A percentile compares a stretch with the other conserved stretches of the same genome.
phyloP scores from a whole-genome alignment of 2,329 filamentous ascomycete genomes.

The Colletotrichum destructivum region DNA sequence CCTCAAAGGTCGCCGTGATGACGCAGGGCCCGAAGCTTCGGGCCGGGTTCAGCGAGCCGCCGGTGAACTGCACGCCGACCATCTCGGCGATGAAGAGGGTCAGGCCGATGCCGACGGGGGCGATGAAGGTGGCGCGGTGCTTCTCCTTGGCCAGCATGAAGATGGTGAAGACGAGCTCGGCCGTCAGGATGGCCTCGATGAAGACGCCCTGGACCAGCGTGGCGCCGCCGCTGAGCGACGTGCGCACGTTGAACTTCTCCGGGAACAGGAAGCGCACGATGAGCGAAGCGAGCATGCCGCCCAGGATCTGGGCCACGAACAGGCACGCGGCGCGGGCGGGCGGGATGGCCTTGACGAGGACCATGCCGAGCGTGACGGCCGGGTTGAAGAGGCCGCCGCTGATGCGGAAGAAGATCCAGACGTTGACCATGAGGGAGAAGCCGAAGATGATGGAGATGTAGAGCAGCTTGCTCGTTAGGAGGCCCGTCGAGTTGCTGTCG shows the following conservation, averaged over 20 bases:
- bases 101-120: constrained; percentile 63
- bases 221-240: constrained; percentile 57
- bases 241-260: constrained; percentile 59
- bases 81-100: constrained; percentile 62
- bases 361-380: constrained; percentile 65
- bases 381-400: constrained; percentile 57
- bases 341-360: constrained; percentile 64
- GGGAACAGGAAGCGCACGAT: constrained; percentile 60
- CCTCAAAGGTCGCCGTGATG: constrained; percentile 56
- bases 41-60: constrained; percentile 63
- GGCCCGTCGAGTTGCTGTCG: constrained; percentile 57
- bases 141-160: constrained; percentile 69
- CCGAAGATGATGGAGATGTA: constrained; percentile 60
- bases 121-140: constrained; percentile 63
- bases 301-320: constrained; percentile 67
- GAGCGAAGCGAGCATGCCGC: constrained; percentile 59
- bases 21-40: constrained; percentile 64
- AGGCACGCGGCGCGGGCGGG: constrained; percentile 61
- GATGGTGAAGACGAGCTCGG: constrained; percentile 64
- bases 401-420: constrained; percentile 65
- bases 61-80: constrained; percentile 63
- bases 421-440: constrained; percentile 62
- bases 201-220: constrained; percentile 62
- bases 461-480: constrained; percentile 59
- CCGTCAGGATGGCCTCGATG: constrained; percentile 65